Conservation (phyloP, 2,329 filamentous ascomycete species). For the Paecilomyces niveus region DNA sequence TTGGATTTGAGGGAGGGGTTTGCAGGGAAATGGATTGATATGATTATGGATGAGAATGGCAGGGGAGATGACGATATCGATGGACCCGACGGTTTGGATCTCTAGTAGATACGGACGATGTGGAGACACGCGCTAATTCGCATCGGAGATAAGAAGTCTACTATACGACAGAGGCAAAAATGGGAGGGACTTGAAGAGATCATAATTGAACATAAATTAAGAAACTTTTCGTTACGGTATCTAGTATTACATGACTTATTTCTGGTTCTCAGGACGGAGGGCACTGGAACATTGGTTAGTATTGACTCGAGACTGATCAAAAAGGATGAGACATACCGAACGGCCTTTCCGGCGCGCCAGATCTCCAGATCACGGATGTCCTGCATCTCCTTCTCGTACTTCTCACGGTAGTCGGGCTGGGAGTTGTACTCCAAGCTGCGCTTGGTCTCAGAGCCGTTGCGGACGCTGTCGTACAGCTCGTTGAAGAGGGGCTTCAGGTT, state of each 20-base stretch:
- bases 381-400: conserved; percentile 96
- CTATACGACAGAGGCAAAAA: not conserved
- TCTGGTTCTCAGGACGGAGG: conserved; percentile 81
- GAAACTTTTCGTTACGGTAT: conserved; percentile 1
- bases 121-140: not conserved
- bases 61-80: not conserved
- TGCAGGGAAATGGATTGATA: not conserved
- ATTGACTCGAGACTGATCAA: conserved; percentile 12
- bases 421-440: conserved; percentile 96
- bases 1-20: not conserved
- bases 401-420: conserved; percentile 91
- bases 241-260: conserved; percentile 42
- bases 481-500: conserved; percentile 99
- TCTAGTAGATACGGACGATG: not conserved
- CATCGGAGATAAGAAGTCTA: not conserved
- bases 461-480: conserved; percentile 88
- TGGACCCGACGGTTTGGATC: not conserved
- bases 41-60: not conserved
- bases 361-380: conserved; percentile 98
- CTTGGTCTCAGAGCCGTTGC: conserved; percentile 88
- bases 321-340: conserved; percentile 54
- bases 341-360: conserved; percentile 97
- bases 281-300: conserved; percentile 25
- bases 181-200: not conserved
- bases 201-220: not conserved